These are phyloP conservation scores for Epithemia pelagica DNA, from an alignment of 108 stramenopile genomes.

Conservation along the genomic window DNA sequence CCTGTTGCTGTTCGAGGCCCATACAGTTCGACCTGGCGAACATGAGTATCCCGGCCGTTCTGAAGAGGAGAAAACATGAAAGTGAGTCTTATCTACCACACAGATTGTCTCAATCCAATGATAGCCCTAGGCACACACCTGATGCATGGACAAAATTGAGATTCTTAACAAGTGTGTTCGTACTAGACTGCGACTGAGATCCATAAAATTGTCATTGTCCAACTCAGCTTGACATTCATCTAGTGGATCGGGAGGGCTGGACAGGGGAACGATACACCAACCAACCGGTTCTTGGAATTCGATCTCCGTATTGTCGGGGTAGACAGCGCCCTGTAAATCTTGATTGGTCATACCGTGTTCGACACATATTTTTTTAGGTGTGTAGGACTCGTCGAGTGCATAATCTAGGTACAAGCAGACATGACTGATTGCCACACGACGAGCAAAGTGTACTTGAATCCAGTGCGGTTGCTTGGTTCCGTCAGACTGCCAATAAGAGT, in stretches of 20 bases:
- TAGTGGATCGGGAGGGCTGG: slow-evolving; percentile 46
- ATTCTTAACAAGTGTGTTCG: slow-evolving; percentile 90
- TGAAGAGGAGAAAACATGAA: no score
- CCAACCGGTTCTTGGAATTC: slow-evolving; percentile 85
- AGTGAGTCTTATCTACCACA: no score
- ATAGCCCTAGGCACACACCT: no score
- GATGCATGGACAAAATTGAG: slow-evolving; percentile 88
- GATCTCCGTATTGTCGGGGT: slow-evolving; percentile 35
- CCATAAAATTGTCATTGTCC: slow-evolving; percentile 18
- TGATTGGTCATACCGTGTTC: slow-evolving; percentile 87
- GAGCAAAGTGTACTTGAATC: slow-evolving; percentile 91
- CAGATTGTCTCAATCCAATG: no score
- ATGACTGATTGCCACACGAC: slow-evolving; percentile 76
- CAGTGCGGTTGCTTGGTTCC: slow-evolving; percentile 85
- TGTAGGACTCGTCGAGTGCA: slow-evolving; percentile 87
- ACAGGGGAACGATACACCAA: slow-evolving; percentile 79
- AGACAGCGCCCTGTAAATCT: slow-evolving; percentile 77
- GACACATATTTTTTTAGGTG: slow-evolving; percentile 85
- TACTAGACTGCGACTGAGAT: slow-evolving; percentile 29
- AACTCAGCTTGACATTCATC: slow-evolving; percentile 48
- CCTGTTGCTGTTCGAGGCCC: slow-evolving; percentile 50
- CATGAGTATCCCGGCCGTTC: slow-evolving; percentile 95
- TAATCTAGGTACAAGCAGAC: slow-evolving; percentile 91
- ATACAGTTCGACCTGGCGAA: slow-evolving; percentile 89
- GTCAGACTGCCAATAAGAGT: slow-evolving; percentile 96